phyloP scores from a whole-genome alignment of 2,329 filamentous ascomycete genomes.

The Cladosporium cucumerinum region DNA sequence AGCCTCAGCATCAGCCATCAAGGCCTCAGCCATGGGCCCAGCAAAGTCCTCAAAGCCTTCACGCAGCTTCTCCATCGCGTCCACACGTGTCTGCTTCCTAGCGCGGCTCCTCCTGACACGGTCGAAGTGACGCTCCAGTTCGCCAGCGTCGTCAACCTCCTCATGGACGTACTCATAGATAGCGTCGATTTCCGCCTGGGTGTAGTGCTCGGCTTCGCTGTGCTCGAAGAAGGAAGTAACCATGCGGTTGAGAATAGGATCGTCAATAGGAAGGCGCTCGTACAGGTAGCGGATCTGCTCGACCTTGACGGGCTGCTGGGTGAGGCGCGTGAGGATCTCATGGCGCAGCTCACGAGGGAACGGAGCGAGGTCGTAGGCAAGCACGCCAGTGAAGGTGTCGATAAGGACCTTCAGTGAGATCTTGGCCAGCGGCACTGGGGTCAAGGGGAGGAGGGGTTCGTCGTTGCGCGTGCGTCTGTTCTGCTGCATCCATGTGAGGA shows the following conservation, averaged over 20 bases:
- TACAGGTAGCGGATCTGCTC: constrained; percentile 18
- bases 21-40: constrained; percentile 4
- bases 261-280: constrained; percentile 17
- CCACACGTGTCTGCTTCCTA: not conserved
- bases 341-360: constrained; percentile 17
- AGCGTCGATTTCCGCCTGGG: constrained; percentile 1
- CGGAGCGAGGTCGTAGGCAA: constrained; percentile 21
- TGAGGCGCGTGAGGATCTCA: constrained; percentile 18
- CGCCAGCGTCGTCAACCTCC: not conserved
- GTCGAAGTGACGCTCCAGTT: constrained; percentile 2
- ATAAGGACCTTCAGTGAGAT: constrained; percentile 16
- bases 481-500: constrained; percentile 24
- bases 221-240: constrained; percentile 22
- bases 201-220: constrained; percentile 4
- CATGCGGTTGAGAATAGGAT: constrained; percentile 20
- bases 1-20: not conserved
- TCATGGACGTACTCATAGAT: constrained; percentile 15
- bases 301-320: constrained; percentile 1
- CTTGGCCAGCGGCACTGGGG: constrained; percentile 9
- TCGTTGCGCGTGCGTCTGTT: constrained; percentile 20
- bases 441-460: constrained; percentile 15
- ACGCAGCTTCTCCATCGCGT: constrained; percentile 9
- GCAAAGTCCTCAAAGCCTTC: constrained; percentile 11
- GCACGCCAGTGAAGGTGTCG: constrained; percentile 21
- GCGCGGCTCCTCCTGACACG: constrained; percentile 12